Evolutionary conservation across 768 basidiomycete species (phyloP), one percentile per base, ranked within the genome.

Genomic region (Melanogaster broomeanus): DNA sequence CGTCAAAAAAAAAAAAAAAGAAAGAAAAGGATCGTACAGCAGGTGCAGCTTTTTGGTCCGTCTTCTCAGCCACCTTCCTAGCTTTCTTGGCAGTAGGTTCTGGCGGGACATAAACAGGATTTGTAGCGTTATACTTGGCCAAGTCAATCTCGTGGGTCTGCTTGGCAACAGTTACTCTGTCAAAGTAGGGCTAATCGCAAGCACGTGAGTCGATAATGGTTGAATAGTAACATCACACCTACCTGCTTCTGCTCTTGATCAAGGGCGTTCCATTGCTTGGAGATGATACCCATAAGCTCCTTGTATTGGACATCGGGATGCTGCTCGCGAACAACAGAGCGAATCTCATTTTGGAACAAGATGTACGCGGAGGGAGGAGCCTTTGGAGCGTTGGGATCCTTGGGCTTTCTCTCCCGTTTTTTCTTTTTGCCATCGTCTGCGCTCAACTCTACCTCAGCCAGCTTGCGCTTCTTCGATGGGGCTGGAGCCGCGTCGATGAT

Each of bases 361-460:
- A 98, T 83, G 73, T 96, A 98, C 18, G 93, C 93, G 7, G 90
- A 90, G 13, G 93, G 80, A 24, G 96, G 95, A 9, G 93, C 86
- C 67, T 95, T 97, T 28, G 96, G 96, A 51, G 93, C 93, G 69
- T 94, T 88, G 18, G 94, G 93, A 62, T 98, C 95, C 69, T 87
- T 85, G 35, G 63, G 77, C 60, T 87, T 87, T 71, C 86, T 93
- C 50, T 68, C 70, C 41, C 70, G 63, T 48, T 55, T 72, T 37
- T 57, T 64, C 52, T 64, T 59, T 55, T 62, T 69, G 11, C 72
- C 77, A 24, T 62, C 68, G 42, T 76, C 78, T 4, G 66, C 73
- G 10, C 56, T 68, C n/a, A 59, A 61, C 22, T 73, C 71, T 16
- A 53, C 30, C 37, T 25, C 48, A 0, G 61, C 42, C 33, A 67